Base-by-base conservation (phyloP, 495 filamentous ascomycete species). In the Hypoxylon perforatum region DNA sequence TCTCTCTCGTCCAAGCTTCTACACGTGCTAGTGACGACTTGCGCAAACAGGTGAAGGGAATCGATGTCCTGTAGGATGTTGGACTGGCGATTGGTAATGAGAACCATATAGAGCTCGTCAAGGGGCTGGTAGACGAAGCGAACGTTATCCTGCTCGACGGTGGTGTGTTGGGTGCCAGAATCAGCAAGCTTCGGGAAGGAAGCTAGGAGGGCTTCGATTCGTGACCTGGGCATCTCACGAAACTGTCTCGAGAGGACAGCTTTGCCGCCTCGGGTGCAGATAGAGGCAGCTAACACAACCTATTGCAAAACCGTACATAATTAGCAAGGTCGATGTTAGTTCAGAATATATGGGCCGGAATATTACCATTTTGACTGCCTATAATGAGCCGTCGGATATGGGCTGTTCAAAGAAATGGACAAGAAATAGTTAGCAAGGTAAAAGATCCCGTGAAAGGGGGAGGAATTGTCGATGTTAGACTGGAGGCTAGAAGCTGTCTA, bases 41-140 rank as follows among this genome's bases (percentile, higher is more conserved):
- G 95, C 51, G 93, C 94, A 71, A 98, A 99, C 5, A 98, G 85
- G 74, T 98, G 95, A 45, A 99, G 87, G 44, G 94, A 97, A 78
- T 98, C 94, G 72, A 99, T 99, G 74, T 99, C 95, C 81, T 99
- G 95, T 28, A 99, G 86, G 68, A 98, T 99, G 81, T 99, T 99
- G 70, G 93, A 97, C 85, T 98, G 94, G 59, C 92, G 92, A 83
- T 98, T 98, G 81, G 96, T 99, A 78, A 99, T 98, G 63, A 99
- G 89, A 54, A 99, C 94, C 86, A 99, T 97, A 85, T 98, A 99
- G 61, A 99, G 88, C 82, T 98, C 96, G 78, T 99, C 96, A 54
- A 99, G 85, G 61, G 96, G 95, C 78, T 99, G 95, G 83, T 99
- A 99, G 51, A 98, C 95, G 75, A 97, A 99, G 76, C 95, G 95